These are phyloP conservation scores for Vickermania spadyakhi DNA, from an alignment of 208 protist species.

Conservation along the genomic window DNA sequence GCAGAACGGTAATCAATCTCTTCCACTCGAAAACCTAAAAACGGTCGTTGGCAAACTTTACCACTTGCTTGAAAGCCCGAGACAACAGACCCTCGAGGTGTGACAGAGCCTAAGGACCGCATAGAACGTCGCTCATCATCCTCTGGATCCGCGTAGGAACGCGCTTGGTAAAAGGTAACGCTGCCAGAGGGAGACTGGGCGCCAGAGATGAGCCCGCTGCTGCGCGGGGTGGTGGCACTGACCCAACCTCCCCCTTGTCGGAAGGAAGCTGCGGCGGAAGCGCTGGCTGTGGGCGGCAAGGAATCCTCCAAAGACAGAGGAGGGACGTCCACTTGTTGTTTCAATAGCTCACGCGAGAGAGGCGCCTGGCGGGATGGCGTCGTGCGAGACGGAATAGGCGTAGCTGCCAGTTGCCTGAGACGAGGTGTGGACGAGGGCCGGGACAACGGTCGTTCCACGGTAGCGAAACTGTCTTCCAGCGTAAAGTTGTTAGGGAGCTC, in stretches of 20 bases:
- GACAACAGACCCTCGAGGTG: background rate
- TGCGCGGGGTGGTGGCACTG: background rate
- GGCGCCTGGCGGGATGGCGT: background rate
- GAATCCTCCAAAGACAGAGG: constrained; percentile 1
- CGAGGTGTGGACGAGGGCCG: background rate
- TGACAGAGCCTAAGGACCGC: background rate
- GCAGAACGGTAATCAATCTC: constrained; percentile 15
- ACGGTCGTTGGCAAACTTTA: constrained; percentile 22
- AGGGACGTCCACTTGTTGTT: background rate
- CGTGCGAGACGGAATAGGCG: background rate
- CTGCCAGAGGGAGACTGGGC: background rate
- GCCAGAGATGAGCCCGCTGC: background rate
- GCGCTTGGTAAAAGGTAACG: background rate
- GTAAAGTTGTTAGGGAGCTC: background rate
- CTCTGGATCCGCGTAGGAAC: background rate
- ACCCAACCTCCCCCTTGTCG: background rate
- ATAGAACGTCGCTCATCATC: background rate
- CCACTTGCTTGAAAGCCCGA: constrained; percentile 7
- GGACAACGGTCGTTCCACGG: background rate
- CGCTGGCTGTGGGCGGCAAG: background rate
- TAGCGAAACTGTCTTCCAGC: background rate
- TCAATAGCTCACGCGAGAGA: background rate
- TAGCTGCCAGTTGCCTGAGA: background rate
- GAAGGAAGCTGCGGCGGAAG: background rate
- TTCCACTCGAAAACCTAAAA: constrained; percentile 64